Percentiles rank a stretch among this genome's conserved stretches.
phyloP scores from a whole-genome alignment of 2,329 filamentous ascomycete genomes.

The Aspergillus bombycis region DNA sequence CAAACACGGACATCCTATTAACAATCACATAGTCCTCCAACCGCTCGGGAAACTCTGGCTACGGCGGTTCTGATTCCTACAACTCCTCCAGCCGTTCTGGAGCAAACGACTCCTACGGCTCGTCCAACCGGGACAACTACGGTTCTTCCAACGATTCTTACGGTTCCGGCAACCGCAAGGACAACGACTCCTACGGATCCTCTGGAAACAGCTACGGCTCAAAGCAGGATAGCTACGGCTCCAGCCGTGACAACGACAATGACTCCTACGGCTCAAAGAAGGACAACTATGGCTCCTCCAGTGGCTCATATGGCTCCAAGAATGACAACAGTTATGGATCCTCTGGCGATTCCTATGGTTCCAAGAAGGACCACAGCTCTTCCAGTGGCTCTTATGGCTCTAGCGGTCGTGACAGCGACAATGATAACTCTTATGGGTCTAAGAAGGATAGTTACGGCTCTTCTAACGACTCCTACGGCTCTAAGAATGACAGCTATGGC shows the following conservation, averaged over 20 bases:
- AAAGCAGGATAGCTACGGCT: not conserved
- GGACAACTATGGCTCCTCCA: not conserved
- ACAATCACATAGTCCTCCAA: not conserved
- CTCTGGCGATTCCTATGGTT: not conserved
- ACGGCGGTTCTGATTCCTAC: not conserved
- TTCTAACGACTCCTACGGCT: not conserved
- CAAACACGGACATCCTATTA: not conserved
- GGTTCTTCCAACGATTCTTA: not conserved
- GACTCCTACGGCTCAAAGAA: not conserved
- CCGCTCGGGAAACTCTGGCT: not conserved
- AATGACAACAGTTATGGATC: not conserved
- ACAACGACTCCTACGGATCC: not conserved
- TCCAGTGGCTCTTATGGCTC: not conserved
- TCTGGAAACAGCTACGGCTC: not conserved
- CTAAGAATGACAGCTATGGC: not conserved
- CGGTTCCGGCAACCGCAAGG: not conserved
- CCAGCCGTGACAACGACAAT: not conserved
- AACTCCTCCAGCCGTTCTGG: not conserved
- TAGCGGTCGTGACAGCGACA: not conserved
- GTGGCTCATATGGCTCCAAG: not conserved
- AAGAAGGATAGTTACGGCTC: not conserved
- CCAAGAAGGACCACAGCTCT: not conserved
- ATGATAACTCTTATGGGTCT: not conserved
- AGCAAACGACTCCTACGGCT: not conserved
- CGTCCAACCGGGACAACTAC: not conserved